Evolutionary conservation across 2,329 filamentous ascomycete species (phyloP).

Genomic region (Sporothrix mexicana): DNA sequence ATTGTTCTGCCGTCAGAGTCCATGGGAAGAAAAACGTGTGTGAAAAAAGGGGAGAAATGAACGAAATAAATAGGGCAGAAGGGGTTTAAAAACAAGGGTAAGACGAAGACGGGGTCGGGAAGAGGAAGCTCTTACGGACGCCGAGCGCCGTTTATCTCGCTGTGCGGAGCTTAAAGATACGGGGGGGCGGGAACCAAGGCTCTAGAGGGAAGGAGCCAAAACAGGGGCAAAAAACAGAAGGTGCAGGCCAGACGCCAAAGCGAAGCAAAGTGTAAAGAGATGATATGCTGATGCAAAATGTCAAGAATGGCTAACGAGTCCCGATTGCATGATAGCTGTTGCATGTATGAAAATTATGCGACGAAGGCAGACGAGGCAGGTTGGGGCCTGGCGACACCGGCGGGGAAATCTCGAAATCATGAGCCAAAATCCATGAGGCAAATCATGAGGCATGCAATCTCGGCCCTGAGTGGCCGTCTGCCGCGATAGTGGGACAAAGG

Average conservation of each 20-base stretch:
- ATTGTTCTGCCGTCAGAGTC: constrained; percentile 15
- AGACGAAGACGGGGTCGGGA: not conserved
- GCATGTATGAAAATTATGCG: not conserved
- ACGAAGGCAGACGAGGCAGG: not conserved
- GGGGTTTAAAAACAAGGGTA: not conserved
- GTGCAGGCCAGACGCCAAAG: not conserved
- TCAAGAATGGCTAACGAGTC: not conserved
- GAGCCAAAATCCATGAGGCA: not conserved
- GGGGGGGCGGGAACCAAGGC: not conserved
- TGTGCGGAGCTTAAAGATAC: not conserved
- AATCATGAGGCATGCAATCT: constrained; percentile 15
- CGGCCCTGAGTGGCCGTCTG: not conserved
- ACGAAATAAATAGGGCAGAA: not conserved
- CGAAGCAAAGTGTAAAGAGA: not conserved
- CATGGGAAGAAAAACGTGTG: constrained; percentile 1
- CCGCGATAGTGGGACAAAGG: not conserved
- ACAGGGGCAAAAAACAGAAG: not conserved
- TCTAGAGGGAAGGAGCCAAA: constrained; percentile 1
- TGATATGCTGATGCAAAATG: not conserved
- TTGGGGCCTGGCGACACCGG: constrained; percentile 8
- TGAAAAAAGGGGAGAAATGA: not conserved
- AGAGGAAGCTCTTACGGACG: not conserved
- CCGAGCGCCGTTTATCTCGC: constrained; percentile 18
- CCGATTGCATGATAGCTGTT: constrained; percentile 10
- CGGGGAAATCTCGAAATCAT: not conserved